Evolutionary conservation across 192 early-diverging fungal species (phyloP).

Genomic region (Obelidium mucronatum): DNA sequence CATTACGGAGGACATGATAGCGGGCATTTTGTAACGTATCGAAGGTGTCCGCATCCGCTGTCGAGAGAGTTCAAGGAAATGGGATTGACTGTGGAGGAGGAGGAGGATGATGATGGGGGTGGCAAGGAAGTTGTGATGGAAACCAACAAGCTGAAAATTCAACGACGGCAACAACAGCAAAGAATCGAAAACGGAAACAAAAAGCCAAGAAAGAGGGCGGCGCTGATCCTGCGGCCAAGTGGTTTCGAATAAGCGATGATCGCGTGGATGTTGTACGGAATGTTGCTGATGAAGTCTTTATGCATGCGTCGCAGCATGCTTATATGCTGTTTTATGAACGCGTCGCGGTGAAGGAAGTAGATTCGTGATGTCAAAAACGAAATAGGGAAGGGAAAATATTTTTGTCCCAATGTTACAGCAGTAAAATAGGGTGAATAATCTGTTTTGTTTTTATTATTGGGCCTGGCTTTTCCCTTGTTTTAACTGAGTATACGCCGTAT

Average conservation of each 20-base stretch:
- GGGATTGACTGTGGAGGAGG: neutral
- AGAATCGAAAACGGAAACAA: slow-evolving; percentile 5
- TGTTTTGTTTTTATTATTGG: too few relatives aligned
- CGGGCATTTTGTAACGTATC: slow-evolving; percentile 92
- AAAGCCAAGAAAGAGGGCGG: neutral
- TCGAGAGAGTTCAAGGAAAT: slow-evolving; percentile 21
- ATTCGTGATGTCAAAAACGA: too few relatives aligned
- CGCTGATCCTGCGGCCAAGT: slow-evolving; percentile 47
- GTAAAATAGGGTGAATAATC: too few relatives aligned
- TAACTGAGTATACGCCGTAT: too few relatives aligned
- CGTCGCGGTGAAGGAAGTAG: too few relatives aligned
- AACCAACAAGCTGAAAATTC: too few relatives aligned
- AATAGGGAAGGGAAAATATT: too few relatives aligned
- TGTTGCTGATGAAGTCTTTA: slow-evolving; percentile 49
- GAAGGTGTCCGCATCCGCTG: slow-evolving; percentile 50
- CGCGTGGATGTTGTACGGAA: slow-evolving; percentile 52
- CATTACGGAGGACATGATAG: slow-evolving; percentile 87
- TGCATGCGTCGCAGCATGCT: slow-evolving; percentile 48
- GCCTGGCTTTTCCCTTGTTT: too few relatives aligned
- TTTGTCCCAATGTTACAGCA: too few relatives aligned
- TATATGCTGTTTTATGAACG: slow-evolving; percentile 67
- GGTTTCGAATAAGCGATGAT: slow-evolving; percentile 76
- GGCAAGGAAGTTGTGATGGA: neutral
- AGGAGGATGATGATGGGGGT: neutral
- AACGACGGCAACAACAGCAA: too few relatives aligned